Percentiles rank a stretch among this genome's conserved stretches.
Conservation (phyloP, 441 rosid species). For the Gossypium trilobum region DNA sequence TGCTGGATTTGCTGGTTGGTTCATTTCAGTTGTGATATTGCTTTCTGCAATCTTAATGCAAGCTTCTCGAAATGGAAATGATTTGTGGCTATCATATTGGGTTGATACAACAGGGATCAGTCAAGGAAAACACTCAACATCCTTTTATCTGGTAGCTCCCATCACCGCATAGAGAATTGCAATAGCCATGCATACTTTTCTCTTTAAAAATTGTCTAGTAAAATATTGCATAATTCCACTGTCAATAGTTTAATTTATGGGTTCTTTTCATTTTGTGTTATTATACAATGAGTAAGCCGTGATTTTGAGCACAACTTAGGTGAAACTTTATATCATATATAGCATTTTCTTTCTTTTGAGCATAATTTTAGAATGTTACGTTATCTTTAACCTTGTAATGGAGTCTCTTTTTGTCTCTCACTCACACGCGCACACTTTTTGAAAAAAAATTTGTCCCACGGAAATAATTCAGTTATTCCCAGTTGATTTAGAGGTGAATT, state of each 20-base stretch:
- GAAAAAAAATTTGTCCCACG: neutral
- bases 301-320: neutral
- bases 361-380: neutral
- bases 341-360: neutral
- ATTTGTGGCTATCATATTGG: slow-evolving; percentile 94
- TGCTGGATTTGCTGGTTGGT: slow-evolving; percentile 73
- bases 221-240: neutral
- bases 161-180: neutral
- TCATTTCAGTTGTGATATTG: slow-evolving; percentile 51
- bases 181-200: neutral
- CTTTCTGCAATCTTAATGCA: slow-evolving; percentile 87
- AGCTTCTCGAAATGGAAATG: slow-evolving; percentile 92
- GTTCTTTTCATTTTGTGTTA: neutral
- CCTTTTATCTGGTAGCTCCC: slow-evolving; percentile 67
- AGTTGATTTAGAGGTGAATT: neutral
- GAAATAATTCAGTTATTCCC: neutral
- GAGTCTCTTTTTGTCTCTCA: neutral
- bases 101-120: slow-evolving; percentile 62
- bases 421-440: no score
- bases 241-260: neutral
- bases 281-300: neutral
- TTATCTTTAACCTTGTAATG: neutral
- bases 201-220: neutral
- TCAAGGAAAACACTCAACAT: slow-evolving; percentile 42
- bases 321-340: neutral